These are phyloP conservation scores for Erythrobasidium hasegawianum DNA, from an alignment of 1,284 basidiomycete species.

Conservation along the genomic window DNA sequence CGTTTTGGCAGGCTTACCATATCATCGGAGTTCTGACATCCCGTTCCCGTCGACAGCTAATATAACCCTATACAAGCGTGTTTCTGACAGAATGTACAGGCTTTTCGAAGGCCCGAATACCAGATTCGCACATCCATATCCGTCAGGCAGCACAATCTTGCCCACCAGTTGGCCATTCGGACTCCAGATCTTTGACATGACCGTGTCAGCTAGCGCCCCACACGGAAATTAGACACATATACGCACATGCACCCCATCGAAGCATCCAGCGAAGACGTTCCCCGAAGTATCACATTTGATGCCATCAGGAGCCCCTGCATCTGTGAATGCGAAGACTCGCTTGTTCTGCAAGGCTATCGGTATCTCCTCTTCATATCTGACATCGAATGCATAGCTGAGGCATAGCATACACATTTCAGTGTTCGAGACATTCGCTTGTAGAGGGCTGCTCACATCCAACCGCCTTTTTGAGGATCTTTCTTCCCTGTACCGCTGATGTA, in stretches of 20 bases:
- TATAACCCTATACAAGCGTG: constrained; percentile 61
- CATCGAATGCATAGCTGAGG: constrained; percentile 70
- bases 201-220: no score
- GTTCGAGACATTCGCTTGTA: no score
- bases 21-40: neutral
- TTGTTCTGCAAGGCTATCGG: constrained; percentile 57
- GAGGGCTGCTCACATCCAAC: constrained; percentile 20
- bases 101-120: constrained; percentile 63
- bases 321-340: constrained; percentile 65
- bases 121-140: constrained; percentile 55
- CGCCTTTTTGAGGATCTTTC: constrained; percentile 11
- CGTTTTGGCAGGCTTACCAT: no score
- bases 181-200: constrained; percentile 37
- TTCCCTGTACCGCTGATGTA: constrained; percentile 12
- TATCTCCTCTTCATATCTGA: constrained; percentile 57
- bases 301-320: constrained; percentile 64
- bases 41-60: constrained; percentile 52
- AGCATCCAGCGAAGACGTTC: constrained; percentile 65
- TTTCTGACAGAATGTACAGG: constrained; percentile 66
- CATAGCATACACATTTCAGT: no score
- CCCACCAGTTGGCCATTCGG: constrained; percentile 34
- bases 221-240: no score
- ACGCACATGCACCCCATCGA: constrained; percentile 65
- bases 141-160: constrained; percentile 30
- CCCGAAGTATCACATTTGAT: constrained; percentile 60